Percentiles rank a stretch among this genome's conserved stretches.
phyloP scores from a whole-genome alignment of 192 early-diverging fungal genomes.

The Bifiguratus adelaidae region DNA sequence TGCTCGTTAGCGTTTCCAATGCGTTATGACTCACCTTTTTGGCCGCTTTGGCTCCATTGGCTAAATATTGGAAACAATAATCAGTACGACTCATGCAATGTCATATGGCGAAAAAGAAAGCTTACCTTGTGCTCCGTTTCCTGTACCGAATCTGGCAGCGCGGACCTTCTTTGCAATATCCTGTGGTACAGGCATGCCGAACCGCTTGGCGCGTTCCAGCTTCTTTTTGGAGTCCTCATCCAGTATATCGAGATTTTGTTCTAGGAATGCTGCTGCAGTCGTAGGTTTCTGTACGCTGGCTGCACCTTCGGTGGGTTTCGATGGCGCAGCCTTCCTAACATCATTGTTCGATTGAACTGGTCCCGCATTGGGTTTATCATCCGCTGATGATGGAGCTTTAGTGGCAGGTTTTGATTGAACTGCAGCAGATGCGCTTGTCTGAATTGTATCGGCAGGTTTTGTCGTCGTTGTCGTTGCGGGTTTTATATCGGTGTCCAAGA shows the following conservation, averaged over 20 bases:
- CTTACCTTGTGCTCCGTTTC: no score
- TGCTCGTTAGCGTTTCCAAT: no score
- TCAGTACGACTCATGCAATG: no score
- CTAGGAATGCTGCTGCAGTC: constrained; percentile 5
- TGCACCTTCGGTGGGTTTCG: constrained; percentile 14
- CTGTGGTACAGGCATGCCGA: constrained; percentile 34
- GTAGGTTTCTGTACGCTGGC: background rate
- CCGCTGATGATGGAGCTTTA: background rate
- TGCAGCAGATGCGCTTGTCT: constrained; percentile 6
- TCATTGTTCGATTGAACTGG: no score
- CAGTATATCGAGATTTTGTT: constrained; percentile 2
- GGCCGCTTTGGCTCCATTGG: no score
- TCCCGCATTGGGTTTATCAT: background rate
- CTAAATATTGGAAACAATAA: no score
- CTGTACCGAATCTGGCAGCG: constrained; percentile 50
- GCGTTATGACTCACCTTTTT: no score
- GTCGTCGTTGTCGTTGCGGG: constrained; percentile 6
- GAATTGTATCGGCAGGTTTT: background rate
- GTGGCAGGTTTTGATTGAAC: background rate
- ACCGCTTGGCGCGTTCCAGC: constrained; percentile 23
- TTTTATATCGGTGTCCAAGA: constrained; percentile 6
- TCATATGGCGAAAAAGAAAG: no score
- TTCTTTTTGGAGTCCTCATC: constrained; percentile 15
- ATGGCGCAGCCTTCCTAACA: constrained; percentile 10
- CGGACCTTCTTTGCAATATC: constrained; percentile 33